Base-by-base conservation (phyloP, 495 filamentous ascomycete species). In the Mytilinidion resinicola region DNA sequence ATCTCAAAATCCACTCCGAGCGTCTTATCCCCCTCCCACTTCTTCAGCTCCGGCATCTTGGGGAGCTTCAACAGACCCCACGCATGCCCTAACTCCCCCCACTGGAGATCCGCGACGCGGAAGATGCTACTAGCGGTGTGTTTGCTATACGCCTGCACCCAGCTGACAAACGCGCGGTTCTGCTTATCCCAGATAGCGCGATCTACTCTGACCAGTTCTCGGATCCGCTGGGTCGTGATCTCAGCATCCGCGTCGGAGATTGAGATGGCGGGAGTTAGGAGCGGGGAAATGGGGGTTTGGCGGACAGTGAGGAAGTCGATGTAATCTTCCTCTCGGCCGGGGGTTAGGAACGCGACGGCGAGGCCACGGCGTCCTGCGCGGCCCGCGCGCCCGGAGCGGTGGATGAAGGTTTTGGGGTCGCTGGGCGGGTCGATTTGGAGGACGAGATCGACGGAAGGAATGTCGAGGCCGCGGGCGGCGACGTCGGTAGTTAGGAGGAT, bases 331-430 rank as follows among this genome's bases (percentile, higher is more conserved):
- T 98, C 93, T 14, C 83, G 77, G 0, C 89, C 88, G 0, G 87
- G 87, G 15, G 87, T 87, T 14, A 98, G 78, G 61, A 97, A 81
- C 0, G 95, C 82, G 8, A 97, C 80, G 51, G 90, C 91, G 12
- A 96, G 77, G 1, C 93, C 93, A 51, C 80, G 79, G 15, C 93
- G 85, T 0, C 93, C 93, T 4, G 93, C 93, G 41, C 93, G 82
- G 0, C 91, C 93, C 1, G 95, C 90, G 55, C 93, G 89, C 3
- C 93, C 93, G 65, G 90, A 95, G 56, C 93, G 85, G 73, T 98
- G 93, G 53, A 98, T 85, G 71, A 96, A 97, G 38, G 86, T 89
- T 71, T 96, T 96, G 0, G 93, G 90, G 68, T 96, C 92, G 33
- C 83, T 86, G 0, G 93, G 93, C 0, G 91, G 86, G 66, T 98